Evolutionary conservation across 2,329 filamentous ascomycete species (phyloP).

Genomic region (Pseudogymnoascus sp.): DNA sequence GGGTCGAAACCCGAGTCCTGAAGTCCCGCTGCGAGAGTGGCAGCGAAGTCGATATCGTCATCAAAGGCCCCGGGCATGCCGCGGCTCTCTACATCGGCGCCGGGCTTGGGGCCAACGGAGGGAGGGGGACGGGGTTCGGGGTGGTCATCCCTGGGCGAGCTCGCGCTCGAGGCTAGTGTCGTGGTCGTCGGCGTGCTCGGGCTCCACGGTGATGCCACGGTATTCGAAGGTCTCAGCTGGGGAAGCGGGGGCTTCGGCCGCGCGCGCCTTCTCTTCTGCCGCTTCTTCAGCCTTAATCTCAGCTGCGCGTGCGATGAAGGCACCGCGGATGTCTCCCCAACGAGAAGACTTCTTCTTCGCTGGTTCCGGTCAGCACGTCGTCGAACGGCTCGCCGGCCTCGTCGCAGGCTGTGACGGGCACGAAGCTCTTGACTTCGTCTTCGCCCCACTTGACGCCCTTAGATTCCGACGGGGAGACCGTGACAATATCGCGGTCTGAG

Average conservation of each 20-base stretch:
- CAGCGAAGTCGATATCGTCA: constrained; percentile 63
- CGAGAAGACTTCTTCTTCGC: constrained; percentile 5
- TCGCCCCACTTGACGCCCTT: constrained; percentile 60
- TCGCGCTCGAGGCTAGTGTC: constrained; percentile 12
- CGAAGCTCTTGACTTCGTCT: constrained; percentile 58
- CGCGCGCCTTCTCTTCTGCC: constrained; percentile 8
- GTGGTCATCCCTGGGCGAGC: neutral
- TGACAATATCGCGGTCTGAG: neutral
- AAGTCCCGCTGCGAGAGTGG: constrained; percentile 61
- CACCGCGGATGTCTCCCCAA: neutral
- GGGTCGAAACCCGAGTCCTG: constrained; percentile 65
- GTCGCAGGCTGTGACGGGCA: constrained; percentile 51
- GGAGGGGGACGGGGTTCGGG: constrained; percentile 39
- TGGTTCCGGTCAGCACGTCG: neutral
- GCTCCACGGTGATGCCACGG: constrained; percentile 22
- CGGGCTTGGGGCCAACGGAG: constrained; percentile 50
- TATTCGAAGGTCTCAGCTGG: constrained; percentile 21
- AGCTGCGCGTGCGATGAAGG: neutral
- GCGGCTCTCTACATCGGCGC: constrained; percentile 40
- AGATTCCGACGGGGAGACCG: constrained; percentile 26
- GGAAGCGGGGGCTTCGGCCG: constrained; percentile 24
- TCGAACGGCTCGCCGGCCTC: neutral
- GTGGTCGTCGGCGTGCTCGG: constrained; percentile 18
- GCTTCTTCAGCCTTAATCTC: neutral
- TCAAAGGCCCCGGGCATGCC: constrained; percentile 58